A percentile compares a stretch with the other conserved stretches of the same genome.
Conservation (phyloP, 257 asterid genomes). For the Schizonepeta tenuifolia region DNA sequence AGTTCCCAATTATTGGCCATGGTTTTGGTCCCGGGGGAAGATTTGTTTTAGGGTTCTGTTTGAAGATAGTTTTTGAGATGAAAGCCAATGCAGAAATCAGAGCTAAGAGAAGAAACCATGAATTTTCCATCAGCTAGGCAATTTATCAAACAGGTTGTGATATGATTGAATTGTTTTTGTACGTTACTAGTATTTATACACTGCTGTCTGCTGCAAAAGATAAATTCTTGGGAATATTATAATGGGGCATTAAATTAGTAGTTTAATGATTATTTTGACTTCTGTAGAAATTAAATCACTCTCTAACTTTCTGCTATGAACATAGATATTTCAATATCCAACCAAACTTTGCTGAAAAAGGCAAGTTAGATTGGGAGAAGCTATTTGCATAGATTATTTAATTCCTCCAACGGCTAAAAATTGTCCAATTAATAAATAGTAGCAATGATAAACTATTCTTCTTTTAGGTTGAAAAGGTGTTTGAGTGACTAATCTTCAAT, state of each 20-base stretch:
- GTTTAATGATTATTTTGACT: background rate
- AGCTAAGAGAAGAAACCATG: background rate
- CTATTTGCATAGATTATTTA: background rate
- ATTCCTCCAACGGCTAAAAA: background rate
- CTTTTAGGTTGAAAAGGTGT: background rate
- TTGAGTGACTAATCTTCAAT: background rate
- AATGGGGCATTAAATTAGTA: background rate
- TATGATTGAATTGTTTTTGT: background rate
- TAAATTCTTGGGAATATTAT: background rate
- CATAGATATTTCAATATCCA: background rate
- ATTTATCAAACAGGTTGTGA: background rate
- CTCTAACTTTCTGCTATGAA: too few species aligned
- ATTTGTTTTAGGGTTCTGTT: background rate
- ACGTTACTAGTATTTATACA: background rate
- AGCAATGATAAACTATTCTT: too few species aligned
- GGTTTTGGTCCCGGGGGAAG: conserved; percentile 50
- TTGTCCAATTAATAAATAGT: too few species aligned
- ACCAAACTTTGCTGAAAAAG: background rate
- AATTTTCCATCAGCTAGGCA: background rate
- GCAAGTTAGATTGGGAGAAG: background rate
- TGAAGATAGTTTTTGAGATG: background rate
- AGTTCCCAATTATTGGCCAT: conserved; percentile 49
- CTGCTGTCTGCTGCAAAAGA: background rate
- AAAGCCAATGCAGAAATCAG: background rate
- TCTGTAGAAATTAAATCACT: background rate